phyloP scores from a whole-genome alignment of 139 green algal species.

The Desmodesmus armatus region DNA sequence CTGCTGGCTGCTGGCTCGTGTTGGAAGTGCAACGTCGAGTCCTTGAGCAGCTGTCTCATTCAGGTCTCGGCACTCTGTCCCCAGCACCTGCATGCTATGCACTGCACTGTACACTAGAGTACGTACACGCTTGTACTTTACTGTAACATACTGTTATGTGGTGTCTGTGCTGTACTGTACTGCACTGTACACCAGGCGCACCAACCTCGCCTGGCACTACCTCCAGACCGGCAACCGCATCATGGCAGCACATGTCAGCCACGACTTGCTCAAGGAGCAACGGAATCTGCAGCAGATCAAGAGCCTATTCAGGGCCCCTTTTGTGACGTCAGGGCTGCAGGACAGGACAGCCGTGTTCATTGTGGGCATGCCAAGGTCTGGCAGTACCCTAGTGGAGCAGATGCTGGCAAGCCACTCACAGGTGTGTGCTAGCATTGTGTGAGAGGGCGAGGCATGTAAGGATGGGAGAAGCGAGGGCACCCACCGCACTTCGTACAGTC shows the following conservation, averaged over 20 bases:
- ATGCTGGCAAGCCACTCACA: conserved; percentile 68
- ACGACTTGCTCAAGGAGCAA: conserved; percentile 40
- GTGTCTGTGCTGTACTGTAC: background rate
- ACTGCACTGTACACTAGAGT: background rate
- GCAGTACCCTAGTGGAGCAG: conserved; percentile 83
- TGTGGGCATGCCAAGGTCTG: conserved; percentile 78
- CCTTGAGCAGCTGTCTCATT: too few relatives aligned
- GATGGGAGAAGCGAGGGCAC: too few relatives aligned
- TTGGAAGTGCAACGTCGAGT: too few relatives aligned
- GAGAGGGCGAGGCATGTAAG: too few relatives aligned
- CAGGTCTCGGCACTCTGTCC: too few relatives aligned
- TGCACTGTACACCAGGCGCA: background rate
- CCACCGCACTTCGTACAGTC: too few relatives aligned
- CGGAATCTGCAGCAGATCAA: conserved; percentile 40
- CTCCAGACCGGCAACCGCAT: conserved; percentile 50
- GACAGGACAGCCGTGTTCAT: conserved; percentile 71
- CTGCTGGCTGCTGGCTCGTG: too few relatives aligned
- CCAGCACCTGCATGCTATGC: too few relatives aligned
- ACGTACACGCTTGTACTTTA: background rate
- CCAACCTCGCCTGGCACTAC: conserved; percentile 48
- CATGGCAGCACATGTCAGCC: conserved; percentile 14
- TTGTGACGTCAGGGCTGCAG: conserved; percentile 4
- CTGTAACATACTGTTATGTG: too few relatives aligned
- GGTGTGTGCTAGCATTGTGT: too few relatives aligned
- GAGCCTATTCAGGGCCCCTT: conserved; percentile 14